Percentiles rank a stretch among this genome's conserved stretches.
Conservation (phyloP, 2,329 filamentous ascomycete species). For the Aspergillus calidoustus region DNA sequence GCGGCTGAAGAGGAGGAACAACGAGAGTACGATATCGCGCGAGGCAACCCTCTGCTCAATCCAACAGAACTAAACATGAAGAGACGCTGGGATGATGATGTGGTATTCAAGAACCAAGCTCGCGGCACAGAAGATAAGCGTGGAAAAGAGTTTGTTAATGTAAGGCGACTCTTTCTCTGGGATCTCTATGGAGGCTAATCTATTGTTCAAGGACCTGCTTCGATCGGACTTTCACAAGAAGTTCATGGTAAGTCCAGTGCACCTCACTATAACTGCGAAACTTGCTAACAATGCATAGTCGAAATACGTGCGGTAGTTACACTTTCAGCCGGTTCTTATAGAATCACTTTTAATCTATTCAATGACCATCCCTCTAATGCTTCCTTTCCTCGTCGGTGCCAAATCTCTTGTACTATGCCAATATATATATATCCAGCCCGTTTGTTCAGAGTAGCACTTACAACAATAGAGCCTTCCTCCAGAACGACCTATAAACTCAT, state of each 20-base stretch:
- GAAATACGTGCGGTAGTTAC: conserved; percentile 52
- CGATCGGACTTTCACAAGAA: conserved; percentile 97
- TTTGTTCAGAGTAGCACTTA: too few relatives aligned
- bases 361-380: background rate
- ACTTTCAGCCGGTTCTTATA: background rate
- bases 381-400: background rate
- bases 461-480: too few relatives aligned
- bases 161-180: conserved; percentile 46
- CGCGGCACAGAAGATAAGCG: conserved; percentile 90
- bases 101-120: conserved; percentile 99
- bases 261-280: background rate
- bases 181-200: background rate
- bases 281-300: conserved; percentile 36
- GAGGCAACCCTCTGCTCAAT: conserved; percentile 91
- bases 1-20: conserved; percentile 81
- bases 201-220: conserved; percentile 69
- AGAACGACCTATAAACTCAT: too few relatives aligned
- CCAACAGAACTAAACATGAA: conserved; percentile 88
- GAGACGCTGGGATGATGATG: conserved; percentile 90
- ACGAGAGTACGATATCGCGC: conserved; percentile 84
- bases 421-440: too few relatives aligned
- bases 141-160: conserved; percentile 97
- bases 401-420: too few relatives aligned
- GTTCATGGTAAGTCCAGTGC: conserved; percentile 71
- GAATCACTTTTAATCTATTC: background rate